phyloP scores from a whole-genome alignment of 139 green algal species.

The Bryopsis sp. region DNA sequence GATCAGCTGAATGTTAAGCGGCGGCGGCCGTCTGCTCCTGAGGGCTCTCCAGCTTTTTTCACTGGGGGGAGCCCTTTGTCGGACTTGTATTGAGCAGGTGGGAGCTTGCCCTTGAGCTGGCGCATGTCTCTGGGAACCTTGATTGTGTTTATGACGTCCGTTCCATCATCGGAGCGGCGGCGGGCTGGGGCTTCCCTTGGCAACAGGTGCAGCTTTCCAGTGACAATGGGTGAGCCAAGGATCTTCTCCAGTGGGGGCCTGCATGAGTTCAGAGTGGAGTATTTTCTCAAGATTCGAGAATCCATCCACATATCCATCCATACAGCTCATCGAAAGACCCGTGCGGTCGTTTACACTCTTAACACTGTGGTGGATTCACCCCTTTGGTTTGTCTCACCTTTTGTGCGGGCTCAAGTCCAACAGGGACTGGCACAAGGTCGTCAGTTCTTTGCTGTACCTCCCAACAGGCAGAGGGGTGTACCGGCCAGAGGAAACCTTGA shows the following conservation, averaged over 20 bases:
- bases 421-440: slow-evolving; percentile 39
- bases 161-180: slow-evolving; percentile 21
- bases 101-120: slow-evolving; percentile 33
- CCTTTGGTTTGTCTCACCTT: slow-evolving; percentile 23
- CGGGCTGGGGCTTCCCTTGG: slow-evolving; percentile 16
- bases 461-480: slow-evolving; percentile 36
- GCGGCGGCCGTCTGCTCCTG: too few species aligned
- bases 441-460: slow-evolving; percentile 48
- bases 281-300: slow-evolving; percentile 1
- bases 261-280: background rate
- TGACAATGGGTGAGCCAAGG: slow-evolving; percentile 23
- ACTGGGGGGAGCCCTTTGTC: background rate
- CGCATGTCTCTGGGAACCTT: slow-evolving; percentile 35
- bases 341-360: background rate
- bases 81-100: slow-evolving; percentile 34
- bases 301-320: background rate
- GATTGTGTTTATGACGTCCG: slow-evolving; percentile 35
- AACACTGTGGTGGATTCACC: too few species aligned
- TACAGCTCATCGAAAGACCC: background rate
- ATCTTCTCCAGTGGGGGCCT: slow-evolving; percentile 36
- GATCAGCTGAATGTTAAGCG: too few species aligned
- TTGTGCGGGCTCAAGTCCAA: slow-evolving; percentile 43
- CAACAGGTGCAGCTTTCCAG: slow-evolving; percentile 27
- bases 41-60: too few species aligned
- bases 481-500: slow-evolving; percentile 39